phyloP scores from a whole-genome alignment of 257 asterid species.

The Oldenlandia corymbosa region DNA sequence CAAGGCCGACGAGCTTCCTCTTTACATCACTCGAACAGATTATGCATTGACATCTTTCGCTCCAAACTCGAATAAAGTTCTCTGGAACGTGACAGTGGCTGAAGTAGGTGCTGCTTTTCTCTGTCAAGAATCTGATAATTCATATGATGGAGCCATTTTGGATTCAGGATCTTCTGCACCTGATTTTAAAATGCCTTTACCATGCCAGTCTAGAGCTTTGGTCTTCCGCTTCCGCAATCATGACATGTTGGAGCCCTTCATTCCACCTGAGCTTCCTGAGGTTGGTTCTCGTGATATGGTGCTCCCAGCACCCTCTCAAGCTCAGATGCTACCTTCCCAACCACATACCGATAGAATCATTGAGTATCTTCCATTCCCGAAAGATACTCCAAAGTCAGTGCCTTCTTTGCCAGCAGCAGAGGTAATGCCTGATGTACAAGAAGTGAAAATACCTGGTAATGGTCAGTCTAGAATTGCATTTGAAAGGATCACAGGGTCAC shows the following conservation, averaged over 20 bases:
- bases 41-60: conserved; percentile 68
- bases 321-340: conserved; percentile 50
- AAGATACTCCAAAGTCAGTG: conserved; percentile 17
- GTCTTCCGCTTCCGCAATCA: conserved; percentile 60
- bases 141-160: conserved; percentile 34
- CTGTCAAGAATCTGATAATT: conserved; percentile 52
- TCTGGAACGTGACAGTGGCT: conserved; percentile 89
- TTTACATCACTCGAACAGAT: conserved; percentile 89
- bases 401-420: conserved; percentile 24
- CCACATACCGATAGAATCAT: conserved; percentile 55
- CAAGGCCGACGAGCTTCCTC: conserved; percentile 45
- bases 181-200: conserved; percentile 70
- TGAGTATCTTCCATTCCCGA: conserved; percentile 31
- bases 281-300: conserved; percentile 42
- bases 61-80: conserved; percentile 70
- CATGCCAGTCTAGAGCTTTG: conserved; percentile 80
- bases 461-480: conserved; percentile 14
- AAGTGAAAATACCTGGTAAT: conserved; percentile 16
- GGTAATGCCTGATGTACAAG: conserved; percentile 19
- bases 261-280: conserved; percentile 38
- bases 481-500: conserved; percentile 21
- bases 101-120: conserved; percentile 85
- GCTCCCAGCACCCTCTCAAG: conserved; percentile 40
- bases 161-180: conserved; percentile 43
- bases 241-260: conserved; percentile 36